These are phyloP conservation scores for Xylariaceae sp. DNA, from an alignment of 2,329 filamentous ascomycete species.

Conservation along the genomic window DNA sequence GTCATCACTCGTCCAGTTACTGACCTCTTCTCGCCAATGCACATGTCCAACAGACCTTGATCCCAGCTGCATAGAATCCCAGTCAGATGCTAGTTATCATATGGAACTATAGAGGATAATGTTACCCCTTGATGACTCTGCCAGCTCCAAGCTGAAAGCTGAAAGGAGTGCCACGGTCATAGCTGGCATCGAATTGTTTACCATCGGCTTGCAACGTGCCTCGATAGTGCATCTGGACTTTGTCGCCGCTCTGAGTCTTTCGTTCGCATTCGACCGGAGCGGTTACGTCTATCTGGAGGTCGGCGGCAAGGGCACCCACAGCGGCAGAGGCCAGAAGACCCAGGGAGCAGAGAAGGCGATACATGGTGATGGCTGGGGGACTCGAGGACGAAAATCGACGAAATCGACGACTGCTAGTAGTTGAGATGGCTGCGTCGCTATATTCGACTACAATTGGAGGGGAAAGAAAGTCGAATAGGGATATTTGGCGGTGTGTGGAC, in stretches of 20 bases:
- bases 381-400: background rate
- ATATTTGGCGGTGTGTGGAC: too few species aligned
- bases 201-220: slow-evolving; percentile 74
- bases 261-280: slow-evolving; percentile 72
- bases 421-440: too few species aligned
- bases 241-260: slow-evolving; percentile 73
- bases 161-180: slow-evolving; percentile 73
- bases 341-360: slow-evolving; percentile 43
- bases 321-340: slow-evolving; percentile 50
- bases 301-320: slow-evolving; percentile 48
- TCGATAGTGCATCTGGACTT: slow-evolving; percentile 80
- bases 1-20: slow-evolving; percentile 8
- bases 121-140: slow-evolving; percentile 81
- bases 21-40: slow-evolving; percentile 82
- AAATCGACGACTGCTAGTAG: too few species aligned
- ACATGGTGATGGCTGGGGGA: slow-evolving; percentile 39
- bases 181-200: slow-evolving; percentile 79
- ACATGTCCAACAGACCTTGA: slow-evolving; percentile 86
- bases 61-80: slow-evolving; percentile 64
- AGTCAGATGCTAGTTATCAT: too few species aligned
- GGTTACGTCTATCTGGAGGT: slow-evolving; percentile 75
- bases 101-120: too few species aligned
- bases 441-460: too few species aligned
- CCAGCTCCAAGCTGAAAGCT: slow-evolving; percentile 74
- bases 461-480: too few species aligned